Percentiles rank a stretch among this genome's conserved stretches.
Evolutionary conservation across 2,329 filamentous ascomycete species (phyloP).

Genomic region (Pseudopyricularia javanii): DNA sequence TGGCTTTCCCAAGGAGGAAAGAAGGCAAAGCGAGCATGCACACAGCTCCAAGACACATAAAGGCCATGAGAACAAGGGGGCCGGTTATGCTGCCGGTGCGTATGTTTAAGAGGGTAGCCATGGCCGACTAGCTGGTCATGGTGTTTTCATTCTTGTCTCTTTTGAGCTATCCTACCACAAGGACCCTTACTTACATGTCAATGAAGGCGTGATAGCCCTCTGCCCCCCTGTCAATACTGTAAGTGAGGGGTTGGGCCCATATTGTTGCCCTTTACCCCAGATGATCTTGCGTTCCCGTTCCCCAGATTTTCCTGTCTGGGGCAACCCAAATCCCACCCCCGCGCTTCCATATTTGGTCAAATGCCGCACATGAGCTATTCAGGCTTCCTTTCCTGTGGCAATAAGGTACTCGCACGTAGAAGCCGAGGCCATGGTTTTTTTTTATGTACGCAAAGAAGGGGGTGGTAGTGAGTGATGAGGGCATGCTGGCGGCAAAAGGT

Average conservation of each 20-base stretch:
- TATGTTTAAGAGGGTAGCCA: neutral
- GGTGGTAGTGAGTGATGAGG: neutral
- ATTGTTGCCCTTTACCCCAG: too few species aligned
- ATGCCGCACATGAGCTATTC: too few species aligned
- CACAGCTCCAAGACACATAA: neutral
- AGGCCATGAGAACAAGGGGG: neutral
- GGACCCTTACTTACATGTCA: too few species aligned
- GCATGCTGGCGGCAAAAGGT: neutral
- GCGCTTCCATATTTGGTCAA: too few species aligned
- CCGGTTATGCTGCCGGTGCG: neutral
- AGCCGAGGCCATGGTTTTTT: neutral
- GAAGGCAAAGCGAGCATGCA: neutral
- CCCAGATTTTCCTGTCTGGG: too few species aligned
- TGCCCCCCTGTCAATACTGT: too few species aligned
- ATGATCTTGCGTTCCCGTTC: too few species aligned
- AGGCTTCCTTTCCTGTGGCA: too few species aligned
- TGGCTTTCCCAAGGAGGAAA: neutral
- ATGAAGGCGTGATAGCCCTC: too few species aligned
- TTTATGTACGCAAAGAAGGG: neutral
- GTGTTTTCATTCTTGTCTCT: neutral
- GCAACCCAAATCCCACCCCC: too few species aligned
- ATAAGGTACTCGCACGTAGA: too few species aligned
- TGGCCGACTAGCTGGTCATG: neutral
- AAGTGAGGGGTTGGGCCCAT: too few species aligned
- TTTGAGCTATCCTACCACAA: neutral